Conservation (phyloP, 2,329 filamentous ascomycete species). For the Allantophomopsis lycopodina region DNA sequence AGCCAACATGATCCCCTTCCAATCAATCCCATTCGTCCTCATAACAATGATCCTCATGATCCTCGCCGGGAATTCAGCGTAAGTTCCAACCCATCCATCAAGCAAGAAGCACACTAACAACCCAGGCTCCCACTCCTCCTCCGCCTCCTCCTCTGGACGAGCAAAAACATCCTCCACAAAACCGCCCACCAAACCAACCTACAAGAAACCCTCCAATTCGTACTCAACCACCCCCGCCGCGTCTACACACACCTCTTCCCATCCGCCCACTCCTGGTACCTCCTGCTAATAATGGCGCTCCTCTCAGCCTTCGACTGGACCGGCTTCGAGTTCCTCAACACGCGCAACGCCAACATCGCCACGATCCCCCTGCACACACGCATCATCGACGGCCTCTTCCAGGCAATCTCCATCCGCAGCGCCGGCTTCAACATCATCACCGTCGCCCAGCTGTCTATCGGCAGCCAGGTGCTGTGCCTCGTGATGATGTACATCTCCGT, state of each 20-base stretch:
- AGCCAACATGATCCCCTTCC: constrained; percentile 20
- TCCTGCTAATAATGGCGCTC: constrained; percentile 43
- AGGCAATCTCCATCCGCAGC: constrained; percentile 48
- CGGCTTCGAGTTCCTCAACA: constrained; percentile 50
- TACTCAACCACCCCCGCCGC: constrained; percentile 39
- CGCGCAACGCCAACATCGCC: constrained; percentile 46
- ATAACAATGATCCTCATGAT: constrained; percentile 39
- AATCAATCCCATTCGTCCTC: constrained; percentile 23
- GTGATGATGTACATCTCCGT: constrained; percentile 56
- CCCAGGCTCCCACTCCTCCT: constrained; percentile 36
- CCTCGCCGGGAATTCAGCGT: constrained; percentile 49
- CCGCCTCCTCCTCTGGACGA: constrained; percentile 41
- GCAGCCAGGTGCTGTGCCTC: constrained; percentile 44
- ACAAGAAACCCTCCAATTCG: constrained; percentile 37
- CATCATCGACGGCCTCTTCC: constrained; percentile 51
- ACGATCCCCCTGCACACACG: constrained; percentile 36
- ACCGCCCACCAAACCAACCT: constrained; percentile 21
- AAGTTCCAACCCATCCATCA: background rate
- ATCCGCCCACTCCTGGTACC: constrained; percentile 48
- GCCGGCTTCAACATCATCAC: constrained; percentile 53
- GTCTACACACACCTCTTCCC: constrained; percentile 54
- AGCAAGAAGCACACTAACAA: background rate
- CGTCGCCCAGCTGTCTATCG: constrained; percentile 39
- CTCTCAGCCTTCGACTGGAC: constrained; percentile 53
- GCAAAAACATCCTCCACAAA: constrained; percentile 20